phyloP scores from a whole-genome alignment of 1,284 basidiomycete genomes.

The Ceratobasidium sp. region DNA sequence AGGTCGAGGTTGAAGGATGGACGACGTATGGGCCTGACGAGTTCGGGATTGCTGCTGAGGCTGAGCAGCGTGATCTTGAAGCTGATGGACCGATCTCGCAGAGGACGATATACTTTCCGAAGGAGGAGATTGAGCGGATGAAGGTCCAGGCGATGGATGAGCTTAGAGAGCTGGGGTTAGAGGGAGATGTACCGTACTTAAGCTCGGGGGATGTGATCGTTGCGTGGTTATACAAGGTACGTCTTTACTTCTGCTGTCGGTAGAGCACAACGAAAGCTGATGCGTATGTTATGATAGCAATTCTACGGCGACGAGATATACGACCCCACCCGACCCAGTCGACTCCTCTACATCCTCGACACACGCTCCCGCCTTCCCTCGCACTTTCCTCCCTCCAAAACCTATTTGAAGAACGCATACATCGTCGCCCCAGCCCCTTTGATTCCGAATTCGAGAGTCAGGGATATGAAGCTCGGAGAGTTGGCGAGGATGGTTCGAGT shows the following conservation, averaged over 20 bases:
- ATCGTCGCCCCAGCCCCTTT: not conserved
- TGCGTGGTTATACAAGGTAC: constrained; percentile 41
- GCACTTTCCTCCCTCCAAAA: not conserved
- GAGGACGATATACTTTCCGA: constrained; percentile 34
- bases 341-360: constrained; percentile 32
- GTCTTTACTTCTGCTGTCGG: not conserved
- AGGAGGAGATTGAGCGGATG: constrained; percentile 15
- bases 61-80: constrained; percentile 11
- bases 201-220: constrained; percentile 42
- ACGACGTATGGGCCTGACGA: constrained; percentile 31
- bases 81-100: constrained; percentile 21
- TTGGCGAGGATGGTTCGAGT: constrained; percentile 8
- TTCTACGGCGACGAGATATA: constrained; percentile 41
- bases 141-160: constrained; percentile 19
- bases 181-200: not conserved
- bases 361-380: constrained; percentile 17
- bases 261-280: no score
- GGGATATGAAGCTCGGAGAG: constrained; percentile 7
- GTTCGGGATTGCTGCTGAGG: not conserved
- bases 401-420: constrained; percentile 25
- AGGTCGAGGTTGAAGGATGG: not conserved
- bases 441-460: not conserved
- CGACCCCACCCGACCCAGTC: constrained; percentile 11
- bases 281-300: constrained; percentile 9
- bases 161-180: not conserved